Evolutionary conservation across 163 green algal species (phyloP), one percentile per base, ranked within the genome.

Genomic region (Scenedesmus sp.): DNA sequence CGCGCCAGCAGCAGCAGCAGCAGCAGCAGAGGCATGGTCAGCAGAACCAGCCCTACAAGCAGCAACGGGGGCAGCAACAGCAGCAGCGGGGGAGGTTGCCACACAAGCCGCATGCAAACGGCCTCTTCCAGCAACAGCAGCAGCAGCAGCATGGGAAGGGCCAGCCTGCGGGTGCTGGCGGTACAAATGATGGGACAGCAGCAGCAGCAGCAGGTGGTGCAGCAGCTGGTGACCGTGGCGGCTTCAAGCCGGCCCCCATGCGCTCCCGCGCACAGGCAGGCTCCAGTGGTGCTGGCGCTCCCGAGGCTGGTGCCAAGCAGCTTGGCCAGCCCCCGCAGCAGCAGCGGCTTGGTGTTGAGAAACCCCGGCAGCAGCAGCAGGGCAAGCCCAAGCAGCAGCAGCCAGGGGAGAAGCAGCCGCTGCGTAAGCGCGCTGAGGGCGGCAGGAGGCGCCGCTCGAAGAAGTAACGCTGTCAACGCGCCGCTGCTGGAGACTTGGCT

Each of bases 341-440:
- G 73, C 73, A 82, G 73, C 73, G 51, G 73, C 12, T 51, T 30
- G 18, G 5, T 35, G 18, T 6, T 44, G 73, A 82, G 10, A 30
- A 43, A 22, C 70, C 73, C n/a, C 13, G 73, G 35, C 37, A 44
- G 37, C 35, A 44, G 37, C 35, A 51, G 73, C 73, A 46, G 30
- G 26, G 46, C 44, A 44, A 59, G 18, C 46, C 81, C 16, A 30
- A n/a, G 81, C 46, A 43, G 81, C 81, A 56, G 72, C 35, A 49
- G 72, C 30, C 30, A 40, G 65, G 30, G 9, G 30, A 76, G 65
- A 76, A 76, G 73, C 86, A 92, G 86, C 91, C 91, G 26, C 59
- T 92, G 59, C 91, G 91, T 24, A 89, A 20, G 2, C 72, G 91
- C 12, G 87, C 87, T 12, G 87, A 93, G 72, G 91, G 91, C 33